Conservation (phyloP, 768 basidiomycete genomes). For the Phylloporus arenicola region DNA sequence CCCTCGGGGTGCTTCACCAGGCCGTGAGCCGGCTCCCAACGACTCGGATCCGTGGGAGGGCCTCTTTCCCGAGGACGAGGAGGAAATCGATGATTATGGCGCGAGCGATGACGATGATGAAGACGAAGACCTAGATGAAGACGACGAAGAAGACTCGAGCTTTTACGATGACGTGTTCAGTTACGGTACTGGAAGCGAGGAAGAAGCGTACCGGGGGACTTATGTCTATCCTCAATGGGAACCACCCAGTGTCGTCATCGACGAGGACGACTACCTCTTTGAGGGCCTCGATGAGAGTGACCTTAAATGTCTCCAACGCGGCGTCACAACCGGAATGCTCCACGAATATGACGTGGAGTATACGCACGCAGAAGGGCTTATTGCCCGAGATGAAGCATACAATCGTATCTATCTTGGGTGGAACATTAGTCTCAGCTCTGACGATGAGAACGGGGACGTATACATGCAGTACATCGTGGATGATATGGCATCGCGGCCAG, state of each 20-base stretch:
- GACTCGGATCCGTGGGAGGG: constrained; percentile 67
- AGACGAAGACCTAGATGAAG: constrained; percentile 27
- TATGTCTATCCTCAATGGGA: constrained; percentile 53
- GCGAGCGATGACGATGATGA: constrained; percentile 21
- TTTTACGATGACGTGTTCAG: constrained; percentile 32
- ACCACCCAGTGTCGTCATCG: constrained; percentile 42
- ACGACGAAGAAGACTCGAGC: constrained; percentile 28
- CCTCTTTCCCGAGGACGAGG: constrained; percentile 49
- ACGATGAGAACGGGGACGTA: constrained; percentile 36
- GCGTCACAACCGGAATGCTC: constrained; percentile 56
- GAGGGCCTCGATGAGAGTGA: constrained; percentile 32
- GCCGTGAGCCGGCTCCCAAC: constrained; percentile 28
- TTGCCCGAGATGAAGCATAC: constrained; percentile 39
- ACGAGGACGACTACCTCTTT: constrained; percentile 32
- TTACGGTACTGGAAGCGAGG: constrained; percentile 32
- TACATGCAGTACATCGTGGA: constrained; percentile 38
- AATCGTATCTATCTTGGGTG: constrained; percentile 60
- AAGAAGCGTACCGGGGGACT: constrained; percentile 34
- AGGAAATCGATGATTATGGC: constrained; percentile 35
- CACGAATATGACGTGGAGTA: constrained; percentile 52
- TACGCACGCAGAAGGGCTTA: constrained; percentile 47
- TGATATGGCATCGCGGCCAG: constrained; percentile 39
- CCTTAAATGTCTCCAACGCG: constrained; percentile 49
- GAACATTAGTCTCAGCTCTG: constrained; percentile 50
- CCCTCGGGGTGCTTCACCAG: constrained; percentile 14